These are phyloP conservation scores for Neopestalotiopsis sp. DNA, from an alignment of 2,329 filamentous ascomycete genomes.

Conservation along the genomic window DNA sequence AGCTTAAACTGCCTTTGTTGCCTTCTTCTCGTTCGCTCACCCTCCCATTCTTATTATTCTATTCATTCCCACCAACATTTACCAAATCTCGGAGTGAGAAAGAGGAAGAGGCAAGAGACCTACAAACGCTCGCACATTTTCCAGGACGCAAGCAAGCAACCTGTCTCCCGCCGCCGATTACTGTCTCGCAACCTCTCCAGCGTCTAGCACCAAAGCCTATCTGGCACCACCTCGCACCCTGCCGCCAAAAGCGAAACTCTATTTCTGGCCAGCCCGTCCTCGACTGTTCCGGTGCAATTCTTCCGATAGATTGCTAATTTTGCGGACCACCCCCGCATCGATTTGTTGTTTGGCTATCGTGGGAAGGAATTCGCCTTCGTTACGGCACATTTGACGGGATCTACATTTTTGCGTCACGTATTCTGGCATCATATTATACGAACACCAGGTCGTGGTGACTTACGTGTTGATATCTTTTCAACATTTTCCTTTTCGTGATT, in stretches of 20 bases:
- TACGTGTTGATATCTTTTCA: not conserved
- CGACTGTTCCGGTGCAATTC: not conserved
- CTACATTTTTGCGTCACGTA: not conserved
- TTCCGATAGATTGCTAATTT: not conserved
- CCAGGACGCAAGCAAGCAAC: not conserved
- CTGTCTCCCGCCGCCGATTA: not conserved
- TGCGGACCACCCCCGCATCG: constrained; percentile 2
- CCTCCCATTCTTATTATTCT: not conserved
- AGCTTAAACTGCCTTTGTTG: not conserved
- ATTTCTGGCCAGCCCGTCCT: constrained; percentile 7
- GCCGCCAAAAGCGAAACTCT: constrained; percentile 5
- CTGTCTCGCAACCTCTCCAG: not conserved
- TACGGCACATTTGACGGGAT: not conserved
- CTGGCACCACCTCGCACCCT: constrained; percentile 7
- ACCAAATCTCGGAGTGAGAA: not conserved
- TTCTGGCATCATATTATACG: not conserved
- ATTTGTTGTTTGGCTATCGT: constrained; percentile 1
- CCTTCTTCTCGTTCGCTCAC: not conserved
- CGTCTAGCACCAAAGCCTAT: constrained; percentile 9
- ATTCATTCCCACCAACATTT: not conserved
- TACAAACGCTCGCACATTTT: not conserved
- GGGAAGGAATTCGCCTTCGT: not conserved
- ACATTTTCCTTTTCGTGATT: not conserved
- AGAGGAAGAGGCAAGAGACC: not conserved
- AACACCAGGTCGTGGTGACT: not conserved